These are phyloP conservation scores for Yamadazyma scolyti DNA, from an alignment of 805 yeast genomes.

Conservation along the genomic window DNA sequence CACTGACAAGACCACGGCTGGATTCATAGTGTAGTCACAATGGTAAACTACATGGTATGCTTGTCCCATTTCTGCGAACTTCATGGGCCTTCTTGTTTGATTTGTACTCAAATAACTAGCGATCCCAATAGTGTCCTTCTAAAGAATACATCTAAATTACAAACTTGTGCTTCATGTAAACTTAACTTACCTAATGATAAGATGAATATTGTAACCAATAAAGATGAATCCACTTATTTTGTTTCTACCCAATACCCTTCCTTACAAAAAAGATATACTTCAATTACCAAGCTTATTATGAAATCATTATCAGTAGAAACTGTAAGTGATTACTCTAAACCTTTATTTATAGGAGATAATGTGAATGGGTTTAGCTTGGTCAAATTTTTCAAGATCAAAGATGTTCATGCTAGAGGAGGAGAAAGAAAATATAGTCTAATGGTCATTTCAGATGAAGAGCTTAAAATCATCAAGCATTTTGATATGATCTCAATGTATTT, in stretches of 20 bases:
- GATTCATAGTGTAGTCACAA: too few species aligned
- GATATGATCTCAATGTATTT: slow-evolving; percentile 40
- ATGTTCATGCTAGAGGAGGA: slow-evolving; percentile 67
- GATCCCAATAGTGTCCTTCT: slow-evolving; percentile 20
- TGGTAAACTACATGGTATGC: slow-evolving; percentile 45
- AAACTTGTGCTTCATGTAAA: slow-evolving; percentile 58
- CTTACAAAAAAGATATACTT: slow-evolving; percentile 42
- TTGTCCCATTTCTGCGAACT: slow-evolving; percentile 76
- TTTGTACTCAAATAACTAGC: slow-evolving; percentile 52
- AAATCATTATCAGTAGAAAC: slow-evolving; percentile 67
- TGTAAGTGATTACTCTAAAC: slow-evolving; percentile 53
- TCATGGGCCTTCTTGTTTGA: slow-evolving; percentile 67
- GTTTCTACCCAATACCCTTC: slow-evolving; percentile 63
- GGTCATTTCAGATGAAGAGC: slow-evolving; percentile 53
- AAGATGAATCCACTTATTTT: slow-evolving; percentile 20
- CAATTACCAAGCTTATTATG: slow-evolving; percentile 58
- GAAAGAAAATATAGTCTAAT: slow-evolving; percentile 65
- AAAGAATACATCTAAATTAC: slow-evolving; percentile 40
- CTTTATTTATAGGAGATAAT: slow-evolving; percentile 63
- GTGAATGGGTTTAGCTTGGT: slow-evolving; percentile 57
- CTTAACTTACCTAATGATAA: slow-evolving; percentile 44
- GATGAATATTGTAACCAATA: slow-evolving; percentile 16
- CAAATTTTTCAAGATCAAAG: slow-evolving; percentile 58
- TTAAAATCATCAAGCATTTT: slow-evolving; percentile 54
- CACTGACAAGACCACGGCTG: too few species aligned